These are phyloP conservation scores for Juglanconis oblonga DNA, from an alignment of 2,329 filamentous ascomycete genomes.

Conservation along the genomic window DNA sequence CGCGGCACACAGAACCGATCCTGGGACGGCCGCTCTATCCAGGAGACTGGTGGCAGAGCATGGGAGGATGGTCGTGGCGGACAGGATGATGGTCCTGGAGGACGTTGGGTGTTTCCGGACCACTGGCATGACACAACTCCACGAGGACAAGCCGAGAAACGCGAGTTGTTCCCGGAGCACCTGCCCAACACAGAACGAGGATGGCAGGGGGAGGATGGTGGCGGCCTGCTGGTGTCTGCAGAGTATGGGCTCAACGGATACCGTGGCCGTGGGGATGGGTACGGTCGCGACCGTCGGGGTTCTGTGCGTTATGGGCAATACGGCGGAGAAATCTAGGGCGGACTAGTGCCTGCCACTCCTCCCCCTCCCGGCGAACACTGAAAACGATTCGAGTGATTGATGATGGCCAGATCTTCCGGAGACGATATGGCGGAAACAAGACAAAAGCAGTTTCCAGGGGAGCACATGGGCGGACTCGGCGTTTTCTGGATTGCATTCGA, in stretches of 20 bases:
- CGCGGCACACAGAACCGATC: neutral
- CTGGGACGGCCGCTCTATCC: neutral
- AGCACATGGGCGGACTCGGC: neutral
- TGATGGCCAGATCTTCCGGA: neutral
- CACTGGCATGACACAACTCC: neutral
- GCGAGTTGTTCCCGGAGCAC: neutral
- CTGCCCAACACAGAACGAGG: neutral
- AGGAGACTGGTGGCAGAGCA: neutral
- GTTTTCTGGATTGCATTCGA: neutral
- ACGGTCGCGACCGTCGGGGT: neutral
- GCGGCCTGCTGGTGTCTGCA: no score
- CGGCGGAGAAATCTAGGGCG: no score
- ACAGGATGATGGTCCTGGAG: neutral
- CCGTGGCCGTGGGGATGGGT: neutral
- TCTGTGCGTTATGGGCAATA: neutral
- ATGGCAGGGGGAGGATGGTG: neutral
- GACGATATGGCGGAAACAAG: no score
- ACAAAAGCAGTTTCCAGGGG: neutral
- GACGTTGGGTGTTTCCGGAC: no score
- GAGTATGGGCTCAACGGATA: neutral
- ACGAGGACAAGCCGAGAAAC: neutral
- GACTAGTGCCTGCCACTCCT: no score
- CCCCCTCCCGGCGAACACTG: no score
- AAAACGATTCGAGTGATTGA: neutral
- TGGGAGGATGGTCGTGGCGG: neutral